Conservation (phyloP, 2,329 filamentous ascomycete species). For the Neonectria sp. region DNA sequence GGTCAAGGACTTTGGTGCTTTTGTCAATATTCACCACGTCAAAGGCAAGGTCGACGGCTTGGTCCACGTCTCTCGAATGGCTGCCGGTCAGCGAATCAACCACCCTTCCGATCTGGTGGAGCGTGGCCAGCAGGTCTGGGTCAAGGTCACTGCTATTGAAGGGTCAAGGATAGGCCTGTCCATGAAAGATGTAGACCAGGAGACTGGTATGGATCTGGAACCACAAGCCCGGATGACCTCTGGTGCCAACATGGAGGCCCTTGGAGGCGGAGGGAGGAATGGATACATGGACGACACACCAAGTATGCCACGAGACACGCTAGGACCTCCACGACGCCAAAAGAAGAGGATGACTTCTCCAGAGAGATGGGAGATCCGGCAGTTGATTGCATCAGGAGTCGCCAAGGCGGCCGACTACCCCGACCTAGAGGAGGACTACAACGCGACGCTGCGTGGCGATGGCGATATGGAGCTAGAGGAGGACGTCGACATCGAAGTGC, state of each 20-base stretch:
- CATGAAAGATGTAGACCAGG: conserved; percentile 98
- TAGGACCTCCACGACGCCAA: conserved; percentile 67
- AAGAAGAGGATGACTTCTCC: conserved; percentile 97
- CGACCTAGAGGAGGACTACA: conserved; percentile 94
- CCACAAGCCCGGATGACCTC: conserved; percentile 86
- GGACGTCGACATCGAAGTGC: conserved; percentile 96
- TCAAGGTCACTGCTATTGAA: conserved; percentile 93
- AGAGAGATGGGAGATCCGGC: conserved; percentile 97
- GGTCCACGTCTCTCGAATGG: conserved; percentile 93
- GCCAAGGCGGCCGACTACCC: conserved; percentile 95
- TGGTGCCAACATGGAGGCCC: conserved; percentile 88
- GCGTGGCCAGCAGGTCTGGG: conserved; percentile 86
- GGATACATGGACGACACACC: conserved; percentile 65
- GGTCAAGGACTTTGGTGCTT: conserved; percentile 95
- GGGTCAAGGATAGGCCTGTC: conserved; percentile 87
- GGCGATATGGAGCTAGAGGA: conserved; percentile 93
- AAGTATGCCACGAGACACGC: conserved; percentile 55
- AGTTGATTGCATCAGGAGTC: conserved; percentile 95
- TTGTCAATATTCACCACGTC: conserved; percentile 92
- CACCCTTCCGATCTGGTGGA: conserved; percentile 91
- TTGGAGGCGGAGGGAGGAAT: conserved; percentile 76
- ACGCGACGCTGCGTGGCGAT: conserved; percentile 88
- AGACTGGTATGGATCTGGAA: conserved; percentile 85
- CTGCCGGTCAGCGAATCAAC: conserved; percentile 87
- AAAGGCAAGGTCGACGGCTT: conserved; percentile 92